phyloP scores from a whole-genome alignment of 352 stramenopile genomes.

The Phytophthora sp. region DNA sequence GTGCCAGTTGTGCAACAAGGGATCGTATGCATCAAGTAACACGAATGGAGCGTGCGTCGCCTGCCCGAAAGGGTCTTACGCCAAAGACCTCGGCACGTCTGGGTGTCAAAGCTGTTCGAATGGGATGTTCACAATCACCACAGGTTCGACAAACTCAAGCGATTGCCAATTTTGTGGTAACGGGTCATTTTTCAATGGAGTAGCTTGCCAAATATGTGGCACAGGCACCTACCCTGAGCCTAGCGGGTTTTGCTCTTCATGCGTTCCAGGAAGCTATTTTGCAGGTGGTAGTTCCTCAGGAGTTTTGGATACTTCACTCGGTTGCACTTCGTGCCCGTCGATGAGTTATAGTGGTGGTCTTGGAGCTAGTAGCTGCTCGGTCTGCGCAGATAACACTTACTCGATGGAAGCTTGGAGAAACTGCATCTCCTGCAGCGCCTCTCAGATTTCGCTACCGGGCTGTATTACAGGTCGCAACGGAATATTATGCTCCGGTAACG shows the following conservation, averaged over 20 bases:
- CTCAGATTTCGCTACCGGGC: conserved; percentile 23
- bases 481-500: conserved; percentile 61
- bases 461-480: conserved; percentile 65
- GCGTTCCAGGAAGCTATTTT: conserved; percentile 50
- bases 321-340: conserved; percentile 46
- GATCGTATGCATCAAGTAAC: conserved; percentile 36
- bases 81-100: conserved; percentile 19
- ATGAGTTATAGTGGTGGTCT: conserved; percentile 38
- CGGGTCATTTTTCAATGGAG: conserved; percentile 40
- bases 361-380: conserved; percentile 38
- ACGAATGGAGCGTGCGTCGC: conserved; percentile 44
- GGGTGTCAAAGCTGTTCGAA: conserved; percentile 39
- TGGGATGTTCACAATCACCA: conserved; percentile 40
- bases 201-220: conserved; percentile 27
- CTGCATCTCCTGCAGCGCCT: conserved; percentile 55
- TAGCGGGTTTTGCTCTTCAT: conserved; percentile 45
- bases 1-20: conserved; percentile 47
- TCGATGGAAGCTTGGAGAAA: conserved; percentile 58
- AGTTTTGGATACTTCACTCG: conserved; percentile 13
- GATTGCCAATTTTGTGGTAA: conserved; percentile 45
- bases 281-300: conserved; percentile 5
- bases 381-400: conserved; percentile 44
- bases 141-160: conserved; percentile 22
- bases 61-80: conserved; percentile 53
- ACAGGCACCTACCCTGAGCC: conserved; percentile 33